phyloP scores from a whole-genome alignment of 2,329 filamentous ascomycete genomes.

The Coleophoma cylindrospora region DNA sequence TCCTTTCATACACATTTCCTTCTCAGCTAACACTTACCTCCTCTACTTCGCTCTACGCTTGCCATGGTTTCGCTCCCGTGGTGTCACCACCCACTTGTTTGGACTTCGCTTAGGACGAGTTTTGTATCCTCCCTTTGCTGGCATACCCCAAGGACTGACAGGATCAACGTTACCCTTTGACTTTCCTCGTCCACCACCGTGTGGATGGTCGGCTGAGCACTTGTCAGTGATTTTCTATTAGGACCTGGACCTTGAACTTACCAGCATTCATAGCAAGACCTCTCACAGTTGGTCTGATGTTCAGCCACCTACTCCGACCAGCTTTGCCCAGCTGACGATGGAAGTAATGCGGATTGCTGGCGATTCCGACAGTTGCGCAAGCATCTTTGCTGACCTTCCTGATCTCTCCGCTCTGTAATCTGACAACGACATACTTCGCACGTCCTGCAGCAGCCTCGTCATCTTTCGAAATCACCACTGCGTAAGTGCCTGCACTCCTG shows the following conservation, averaged over 20 bases:
- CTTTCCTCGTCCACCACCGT: constrained; percentile 98
- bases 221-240: constrained; percentile 18
- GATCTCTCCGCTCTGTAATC: constrained; percentile 88
- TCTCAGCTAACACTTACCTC: too few relatives aligned
- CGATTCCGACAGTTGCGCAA: constrained; percentile 88
- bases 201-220: constrained; percentile 77
- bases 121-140: constrained; percentile 89
- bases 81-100: constrained; percentile 86
- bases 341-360: constrained; percentile 89
- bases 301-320: constrained; percentile 87
- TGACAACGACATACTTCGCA: constrained; percentile 75
- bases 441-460: constrained; percentile 62
- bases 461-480: constrained; percentile 83
- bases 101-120: constrained; percentile 82
- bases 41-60: constrained; percentile 68
- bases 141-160: constrained; percentile 93
- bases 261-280: constrained; percentile 98
- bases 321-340: constrained; percentile 92
- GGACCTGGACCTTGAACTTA: constrained; percentile 33
- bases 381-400: constrained; percentile 86
- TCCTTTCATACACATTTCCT: neutral
- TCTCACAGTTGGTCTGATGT: constrained; percentile 90
- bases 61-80: constrained; percentile 83
- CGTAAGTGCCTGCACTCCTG: constrained; percentile 89
- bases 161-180: constrained; percentile 97